Base-by-base conservation (phyloP, 768 basidiomycete genomes). In the Podaxis sp. region DNA sequence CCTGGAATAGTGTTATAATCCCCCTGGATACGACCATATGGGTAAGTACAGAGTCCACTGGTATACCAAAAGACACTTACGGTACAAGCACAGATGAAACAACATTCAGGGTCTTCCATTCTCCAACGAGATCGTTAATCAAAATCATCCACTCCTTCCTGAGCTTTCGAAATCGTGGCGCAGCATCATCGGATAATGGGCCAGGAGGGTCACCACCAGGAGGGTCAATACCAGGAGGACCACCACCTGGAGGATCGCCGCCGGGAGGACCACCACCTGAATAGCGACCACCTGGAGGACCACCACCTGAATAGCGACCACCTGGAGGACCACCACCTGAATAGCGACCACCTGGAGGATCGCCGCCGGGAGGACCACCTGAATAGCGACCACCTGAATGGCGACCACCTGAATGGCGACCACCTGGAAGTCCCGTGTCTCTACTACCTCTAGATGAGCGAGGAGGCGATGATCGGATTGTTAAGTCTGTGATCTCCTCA, bases 11-110 rank as follows among this genome's bases (percentile, higher is more conserved):
- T 3, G 51, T 52, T 14, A 52, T 11, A 25, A 52, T 32, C 21
- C 51, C 51, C 10, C 51, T 52, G 4, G 7, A n/a, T 13, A n/a
- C 16, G 11, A 27, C 1, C 16, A 18, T 13, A 42, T 5, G 40
- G 11, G n/a, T 42, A 14, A 42, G 40, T 14, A 16, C 40, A 13
- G 40, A 16, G 76, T 42, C n/a, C 40, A 13, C 40, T 18, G 11
- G 40, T 5, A 21, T 1, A 27, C 13, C 14, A 10, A 14, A 16
- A 7, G 4, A 16, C 16, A 52, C 51, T n/a, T 14, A 52, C 51
- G 51, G 51, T 5, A 52, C 32, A 18, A 52, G 27, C 11, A 52
- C 13, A 3, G 51, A 35, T 4, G 51, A 52, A 0, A 52, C 51
- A 35, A 52, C 4, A 25, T 52, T 52, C 16, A 52, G 11, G 5